phyloP scores from a whole-genome alignment of 148 eudicot genomes.

The Rhododendron henanense region DNA sequence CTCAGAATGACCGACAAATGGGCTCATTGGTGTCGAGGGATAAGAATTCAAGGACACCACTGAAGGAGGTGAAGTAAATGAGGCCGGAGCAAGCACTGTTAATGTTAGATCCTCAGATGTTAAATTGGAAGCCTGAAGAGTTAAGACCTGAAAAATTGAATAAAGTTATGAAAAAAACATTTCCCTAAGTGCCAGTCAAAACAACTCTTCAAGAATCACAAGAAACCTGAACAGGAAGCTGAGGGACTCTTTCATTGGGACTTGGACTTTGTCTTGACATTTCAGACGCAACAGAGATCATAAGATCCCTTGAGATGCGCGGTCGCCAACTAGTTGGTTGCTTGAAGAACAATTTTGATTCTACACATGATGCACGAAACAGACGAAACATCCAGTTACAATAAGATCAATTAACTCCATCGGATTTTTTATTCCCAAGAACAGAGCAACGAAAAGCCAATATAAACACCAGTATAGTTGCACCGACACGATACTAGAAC shows the following conservation, averaged over 20 bases:
- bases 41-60: constrained; percentile 69
- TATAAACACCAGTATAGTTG: constrained; percentile 77
- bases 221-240: constrained; percentile 91
- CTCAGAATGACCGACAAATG: constrained; percentile 36
- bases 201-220: constrained; percentile 4
- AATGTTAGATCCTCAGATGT: constrained; percentile 78
- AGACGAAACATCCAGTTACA: neutral
- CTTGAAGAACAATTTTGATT: constrained; percentile 89
- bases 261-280: constrained; percentile 59
- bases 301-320: constrained; percentile 74
- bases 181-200: neutral
- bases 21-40: constrained; percentile 60
- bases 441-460: neutral
- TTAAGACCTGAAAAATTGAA: constrained; percentile 62
- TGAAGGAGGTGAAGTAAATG: constrained; percentile 72
- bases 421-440: neutral
- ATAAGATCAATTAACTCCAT: constrained; percentile 3
- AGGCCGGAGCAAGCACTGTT: constrained; percentile 93
- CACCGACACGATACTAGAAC: constrained; percentile 88
- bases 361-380: constrained; percentile 31
- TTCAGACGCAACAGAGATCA: constrained; percentile 97
- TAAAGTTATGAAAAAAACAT: constrained; percentile 15
- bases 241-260: constrained; percentile 37
- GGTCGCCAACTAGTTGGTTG: constrained; percentile 86
- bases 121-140: constrained; percentile 96